Conservation (phyloP, 352 stramenopile genomes). For the Blastocystis sp. region DNA sequence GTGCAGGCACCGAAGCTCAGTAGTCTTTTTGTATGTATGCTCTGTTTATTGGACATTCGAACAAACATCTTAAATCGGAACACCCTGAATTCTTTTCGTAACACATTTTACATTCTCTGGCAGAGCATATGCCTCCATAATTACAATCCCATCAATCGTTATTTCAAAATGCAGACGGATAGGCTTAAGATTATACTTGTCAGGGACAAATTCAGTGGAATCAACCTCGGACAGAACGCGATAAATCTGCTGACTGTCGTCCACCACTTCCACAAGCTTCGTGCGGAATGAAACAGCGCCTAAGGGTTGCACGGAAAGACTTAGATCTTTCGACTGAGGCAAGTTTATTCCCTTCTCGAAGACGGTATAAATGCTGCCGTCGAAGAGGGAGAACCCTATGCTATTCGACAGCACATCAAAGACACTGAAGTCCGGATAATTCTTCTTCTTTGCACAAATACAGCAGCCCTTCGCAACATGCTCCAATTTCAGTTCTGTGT, state of each 20-base stretch:
- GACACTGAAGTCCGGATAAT: not conserved
- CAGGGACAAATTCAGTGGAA: not conserved
- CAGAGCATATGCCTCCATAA: not conserved
- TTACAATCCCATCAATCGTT: not conserved
- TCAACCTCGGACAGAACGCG: not conserved
- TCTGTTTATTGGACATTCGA: not conserved
- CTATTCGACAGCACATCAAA: not conserved
- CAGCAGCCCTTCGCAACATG: not conserved
- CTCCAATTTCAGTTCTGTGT: not conserved
- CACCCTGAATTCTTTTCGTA: not conserved
- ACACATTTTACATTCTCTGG: not conserved
- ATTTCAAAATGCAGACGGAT: not conserved
- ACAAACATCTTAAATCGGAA: not conserved
- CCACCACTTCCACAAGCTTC: not conserved
- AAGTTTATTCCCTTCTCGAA: not conserved
- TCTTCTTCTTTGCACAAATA: not conserved
- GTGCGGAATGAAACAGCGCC: not conserved
- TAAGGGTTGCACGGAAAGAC: not conserved
- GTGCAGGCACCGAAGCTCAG: constrained; percentile 81
- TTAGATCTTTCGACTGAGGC: not conserved
- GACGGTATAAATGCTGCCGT: not conserved
- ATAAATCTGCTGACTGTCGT: not conserved
- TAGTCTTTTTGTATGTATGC: not conserved
- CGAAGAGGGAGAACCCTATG: not conserved
- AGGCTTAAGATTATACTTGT: not conserved